Evolutionary conservation across 495 filamentous ascomycete species (phyloP).

Genomic region (Neurospora hispaniola): DNA sequence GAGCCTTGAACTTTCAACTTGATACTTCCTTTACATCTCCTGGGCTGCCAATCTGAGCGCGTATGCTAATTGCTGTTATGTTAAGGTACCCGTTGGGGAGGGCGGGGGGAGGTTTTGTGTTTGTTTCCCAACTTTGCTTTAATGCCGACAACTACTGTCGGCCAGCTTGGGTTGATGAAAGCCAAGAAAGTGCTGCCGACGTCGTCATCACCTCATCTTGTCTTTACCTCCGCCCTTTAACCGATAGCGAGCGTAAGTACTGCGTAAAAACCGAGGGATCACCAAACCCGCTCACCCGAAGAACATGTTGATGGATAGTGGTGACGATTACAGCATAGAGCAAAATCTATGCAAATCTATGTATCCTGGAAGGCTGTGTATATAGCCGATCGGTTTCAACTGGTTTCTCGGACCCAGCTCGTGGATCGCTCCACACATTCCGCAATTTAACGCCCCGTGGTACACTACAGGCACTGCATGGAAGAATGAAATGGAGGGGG

Average conservation of each 20-base stretch:
- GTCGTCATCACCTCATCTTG: background rate
- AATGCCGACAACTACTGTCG: background rate
- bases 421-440: background rate
- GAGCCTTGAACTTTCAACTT: background rate
- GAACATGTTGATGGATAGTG: background rate
- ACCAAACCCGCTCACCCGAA: background rate
- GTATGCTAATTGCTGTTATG: background rate
- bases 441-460: background rate
- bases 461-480: background rate
- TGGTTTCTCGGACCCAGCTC: background rate
- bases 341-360: background rate
- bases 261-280: background rate
- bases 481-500: background rate
- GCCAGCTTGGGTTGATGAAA: background rate
- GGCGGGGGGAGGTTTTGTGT: too few relatives aligned
- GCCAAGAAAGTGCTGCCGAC: background rate
- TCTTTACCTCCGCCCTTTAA: background rate
- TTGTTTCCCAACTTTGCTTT: too few relatives aligned
- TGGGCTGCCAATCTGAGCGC: background rate
- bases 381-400: background rate
- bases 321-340: background rate
- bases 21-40: background rate
- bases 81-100: background rate
- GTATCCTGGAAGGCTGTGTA: background rate
- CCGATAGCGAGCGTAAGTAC: background rate